Base-by-base conservation (phyloP, 192 early-diverging fungal species). In the Helicostylum pulchrum region DNA sequence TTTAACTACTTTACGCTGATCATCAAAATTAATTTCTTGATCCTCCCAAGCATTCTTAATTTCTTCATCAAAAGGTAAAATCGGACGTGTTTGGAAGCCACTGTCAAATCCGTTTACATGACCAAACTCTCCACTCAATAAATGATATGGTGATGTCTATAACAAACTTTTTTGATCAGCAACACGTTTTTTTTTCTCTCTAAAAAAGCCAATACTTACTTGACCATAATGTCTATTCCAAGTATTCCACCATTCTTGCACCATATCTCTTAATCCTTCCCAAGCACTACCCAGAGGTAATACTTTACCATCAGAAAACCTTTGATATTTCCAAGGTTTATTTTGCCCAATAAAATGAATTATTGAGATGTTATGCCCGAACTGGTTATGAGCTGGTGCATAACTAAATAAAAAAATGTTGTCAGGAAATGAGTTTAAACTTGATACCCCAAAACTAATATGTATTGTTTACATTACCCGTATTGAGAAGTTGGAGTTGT, bases 241-340 rank as follows among this genome's bases (percentile, higher is more conserved):
- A 7, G 88, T 80, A 57, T 77, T 78, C 91, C 91, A 92, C 91
- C 91, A 92, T 42, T 82, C 56, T 52, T 78, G 82, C 15, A 89
- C 77, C 36, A 91, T 68, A 32, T 78, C 73, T 11, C 77, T 65
- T 17, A 78, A 79, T 62, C 85, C 79, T 57, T 78, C 68, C 68
- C 83, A 64, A 59, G 74, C 72, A 30, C 80, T 77, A 34, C 64
- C 77, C 15, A 60, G 61, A 31, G 80, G 61, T 31, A 83, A 70
- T 12, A 89, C 71, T 10, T 67, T 68, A 31, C 88, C 86, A 56
- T 86, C 84, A 12, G 80, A 67, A 43, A 81, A 85, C 20, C 88
- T 84, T 26, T 83, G 77, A 77, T 85, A 91, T 53, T 83, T 80
- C 96, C 96, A 98, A 7, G 96, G 96, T 77, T 98, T 98, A 17